A percentile compares a stretch with the other conserved stretches of the same genome.
Conservation (phyloP, 108 stramenopile species). For the Pseudonitzschia multiseries region DNA sequence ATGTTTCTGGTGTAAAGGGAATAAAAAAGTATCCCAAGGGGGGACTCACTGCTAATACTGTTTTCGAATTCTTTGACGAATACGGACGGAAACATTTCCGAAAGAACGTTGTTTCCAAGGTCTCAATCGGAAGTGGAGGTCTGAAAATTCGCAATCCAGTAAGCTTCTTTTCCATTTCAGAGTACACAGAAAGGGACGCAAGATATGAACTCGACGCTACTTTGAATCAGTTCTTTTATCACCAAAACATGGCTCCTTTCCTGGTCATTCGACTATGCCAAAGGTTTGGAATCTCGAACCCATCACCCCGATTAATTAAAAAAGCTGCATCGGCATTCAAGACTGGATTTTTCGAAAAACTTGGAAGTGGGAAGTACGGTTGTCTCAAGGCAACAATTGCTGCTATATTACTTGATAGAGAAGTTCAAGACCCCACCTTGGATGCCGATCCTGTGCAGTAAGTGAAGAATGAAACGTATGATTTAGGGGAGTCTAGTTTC, state of each 20-base stretch:
- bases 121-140: not conserved
- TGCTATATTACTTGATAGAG: conserved; percentile 58
- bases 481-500: too few species aligned
- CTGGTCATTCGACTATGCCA: conserved; percentile 47
- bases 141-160: conserved; percentile 10
- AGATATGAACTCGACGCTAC: conserved; percentile 69
- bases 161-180: conserved; percentile 21
- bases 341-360: conserved; percentile 36
- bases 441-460: conserved; percentile 51
- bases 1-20: conserved; percentile 1
- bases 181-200: conserved; percentile 53
- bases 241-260: conserved; percentile 62
- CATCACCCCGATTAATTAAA: conserved; percentile 59
- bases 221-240: conserved; percentile 53
- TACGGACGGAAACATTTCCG: conserved; percentile 15
- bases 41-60: conserved; percentile 10
- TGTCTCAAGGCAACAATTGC: conserved; percentile 56
- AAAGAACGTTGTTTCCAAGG: not conserved
- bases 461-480: not conserved
- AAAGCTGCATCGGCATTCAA: conserved; percentile 53
- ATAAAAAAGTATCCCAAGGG: conserved; percentile 11
- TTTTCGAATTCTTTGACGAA: conserved; percentile 36
- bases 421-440: conserved; percentile 42
- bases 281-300: conserved; percentile 59
- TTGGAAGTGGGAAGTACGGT: conserved; percentile 59